Conservation (phyloP, 108 stramenopile genomes). For the Cyclotella atomus region DNA sequence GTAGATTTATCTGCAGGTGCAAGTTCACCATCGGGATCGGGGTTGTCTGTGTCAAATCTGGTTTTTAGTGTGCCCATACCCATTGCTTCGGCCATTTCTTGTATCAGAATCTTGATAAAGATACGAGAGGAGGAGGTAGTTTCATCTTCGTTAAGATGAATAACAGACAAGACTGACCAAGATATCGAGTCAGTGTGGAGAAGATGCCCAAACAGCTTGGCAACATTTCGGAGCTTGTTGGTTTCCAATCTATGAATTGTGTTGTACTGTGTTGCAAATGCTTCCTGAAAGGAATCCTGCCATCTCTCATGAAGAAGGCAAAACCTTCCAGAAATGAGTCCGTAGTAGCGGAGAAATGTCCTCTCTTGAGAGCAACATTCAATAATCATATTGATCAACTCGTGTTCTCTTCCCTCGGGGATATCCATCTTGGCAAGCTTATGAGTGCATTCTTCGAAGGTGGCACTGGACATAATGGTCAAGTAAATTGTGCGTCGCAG, state of each 20-base stretch:
- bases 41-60: constrained; percentile 85
- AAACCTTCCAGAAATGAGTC: constrained; percentile 93
- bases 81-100: constrained; percentile 96
- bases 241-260: constrained; percentile 98
- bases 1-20: constrained; percentile 15
- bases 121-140: constrained; percentile 97
- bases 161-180: constrained; percentile 90
- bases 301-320: constrained; percentile 91
- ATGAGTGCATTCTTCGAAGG: constrained; percentile 98
- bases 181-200: constrained; percentile 96
- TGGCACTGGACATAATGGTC: constrained; percentile 98
- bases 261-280: constrained; percentile 86
- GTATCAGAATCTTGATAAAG: constrained; percentile 96
- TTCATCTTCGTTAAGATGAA: constrained; percentile 96
- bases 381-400: constrained; percentile 96
- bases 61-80: constrained; percentile 90
- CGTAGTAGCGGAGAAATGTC: constrained; percentile 96
- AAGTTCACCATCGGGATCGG: constrained; percentile 47
- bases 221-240: constrained; percentile 98
- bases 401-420: constrained; percentile 82
- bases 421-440: constrained; percentile 97
- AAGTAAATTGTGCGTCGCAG: constrained; percentile 97
- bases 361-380: constrained; percentile 98
- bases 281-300: constrained; percentile 87
- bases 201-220: constrained; percentile 98